Conservation (phyloP, 345 rosid genomes). For the Noccaea bulbosa region DNA sequence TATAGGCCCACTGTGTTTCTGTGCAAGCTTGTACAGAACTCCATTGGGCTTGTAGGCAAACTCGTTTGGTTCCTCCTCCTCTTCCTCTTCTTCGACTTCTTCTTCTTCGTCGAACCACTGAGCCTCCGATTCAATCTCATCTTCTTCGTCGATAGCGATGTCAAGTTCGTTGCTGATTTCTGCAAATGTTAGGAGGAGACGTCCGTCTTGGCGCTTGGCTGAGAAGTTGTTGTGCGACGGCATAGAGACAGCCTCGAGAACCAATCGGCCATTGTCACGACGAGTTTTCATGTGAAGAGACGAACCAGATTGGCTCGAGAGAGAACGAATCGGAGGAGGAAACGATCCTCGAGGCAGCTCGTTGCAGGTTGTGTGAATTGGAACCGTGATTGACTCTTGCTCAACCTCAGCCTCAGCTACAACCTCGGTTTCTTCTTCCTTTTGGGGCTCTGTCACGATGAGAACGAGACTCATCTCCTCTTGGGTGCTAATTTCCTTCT, state of each 20-base stretch:
- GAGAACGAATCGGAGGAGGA: conserved; percentile 85
- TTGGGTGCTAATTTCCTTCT: conserved; percentile 40
- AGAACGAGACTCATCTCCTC: conserved; percentile 24
- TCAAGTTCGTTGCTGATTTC: conserved; percentile 29
- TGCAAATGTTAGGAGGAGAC: conserved; percentile 79
- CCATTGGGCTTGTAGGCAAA: conserved; percentile 46
- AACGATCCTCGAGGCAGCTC: conserved; percentile 50
- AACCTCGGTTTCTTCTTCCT: conserved; percentile 26
- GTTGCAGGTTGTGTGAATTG: conserved; percentile 25
- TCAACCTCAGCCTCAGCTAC: conserved; percentile 16
- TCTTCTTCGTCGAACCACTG: conserved; percentile 36
- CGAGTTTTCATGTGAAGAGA: conserved; percentile 67
- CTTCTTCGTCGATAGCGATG: conserved; percentile 22
- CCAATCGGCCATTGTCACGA: conserved; percentile 86
- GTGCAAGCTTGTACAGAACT: conserved; percentile 52
- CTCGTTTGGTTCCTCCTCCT: conserved; percentile 40
- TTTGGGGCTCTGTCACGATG: conserved; percentile 9
- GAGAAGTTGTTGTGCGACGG: conserved; percentile 70
- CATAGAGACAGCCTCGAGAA: conserved; percentile 85
- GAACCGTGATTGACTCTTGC: conserved; percentile 36
- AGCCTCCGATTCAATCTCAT: conserved; percentile 36
- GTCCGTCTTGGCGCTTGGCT: conserved; percentile 83
- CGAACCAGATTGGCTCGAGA: conserved; percentile 55
- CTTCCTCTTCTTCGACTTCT: conserved; percentile 35
- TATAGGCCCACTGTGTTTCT: conserved; percentile 50